Conservation (phyloP, 2,329 filamentous ascomycete genomes). For the Penicillium sp. region DNA sequence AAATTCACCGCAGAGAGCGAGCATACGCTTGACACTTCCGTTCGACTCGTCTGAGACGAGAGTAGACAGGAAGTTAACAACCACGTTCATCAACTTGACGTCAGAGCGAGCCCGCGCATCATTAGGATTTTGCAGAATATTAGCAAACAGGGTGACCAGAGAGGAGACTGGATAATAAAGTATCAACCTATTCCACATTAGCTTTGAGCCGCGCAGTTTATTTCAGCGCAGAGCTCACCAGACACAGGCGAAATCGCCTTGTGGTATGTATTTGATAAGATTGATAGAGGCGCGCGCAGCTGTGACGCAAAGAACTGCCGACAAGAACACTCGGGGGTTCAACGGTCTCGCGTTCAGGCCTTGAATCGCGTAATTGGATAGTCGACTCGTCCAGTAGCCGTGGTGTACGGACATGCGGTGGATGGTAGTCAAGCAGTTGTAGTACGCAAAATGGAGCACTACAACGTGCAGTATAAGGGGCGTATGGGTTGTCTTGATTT, state of each 20-base stretch:
- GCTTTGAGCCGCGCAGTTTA: constrained; percentile 39
- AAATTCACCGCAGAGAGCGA: constrained; percentile 89
- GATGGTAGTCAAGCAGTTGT: constrained; percentile 94
- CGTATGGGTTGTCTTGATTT: constrained; percentile 86
- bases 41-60: constrained; percentile 83
- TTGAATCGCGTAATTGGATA: constrained; percentile 91
- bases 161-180: constrained; percentile 94
- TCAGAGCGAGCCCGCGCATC: constrained; percentile 82
- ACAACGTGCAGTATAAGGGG: constrained; percentile 91
- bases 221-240: too few relatives aligned
- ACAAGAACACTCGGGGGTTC: constrained; percentile 90
- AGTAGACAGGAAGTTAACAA: constrained; percentile 84
- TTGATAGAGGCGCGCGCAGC: constrained; percentile 89
- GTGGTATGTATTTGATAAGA: constrained; percentile 87
- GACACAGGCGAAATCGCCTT: constrained; percentile 87
- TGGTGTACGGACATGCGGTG: constrained; percentile 98
- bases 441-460: constrained; percentile 91
- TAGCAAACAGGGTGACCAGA: constrained; percentile 87
- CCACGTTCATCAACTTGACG: constrained; percentile 79
- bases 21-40: constrained; percentile 84
- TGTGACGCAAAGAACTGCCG: constrained; percentile 81
- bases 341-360: constrained; percentile 82
- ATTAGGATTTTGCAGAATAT: constrained; percentile 88
- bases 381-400: constrained; percentile 90
- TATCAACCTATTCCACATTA: constrained; percentile 55